phyloP scores from a whole-genome alignment of 768 basidiomycete species.

The Mrakia blollopis region DNA sequence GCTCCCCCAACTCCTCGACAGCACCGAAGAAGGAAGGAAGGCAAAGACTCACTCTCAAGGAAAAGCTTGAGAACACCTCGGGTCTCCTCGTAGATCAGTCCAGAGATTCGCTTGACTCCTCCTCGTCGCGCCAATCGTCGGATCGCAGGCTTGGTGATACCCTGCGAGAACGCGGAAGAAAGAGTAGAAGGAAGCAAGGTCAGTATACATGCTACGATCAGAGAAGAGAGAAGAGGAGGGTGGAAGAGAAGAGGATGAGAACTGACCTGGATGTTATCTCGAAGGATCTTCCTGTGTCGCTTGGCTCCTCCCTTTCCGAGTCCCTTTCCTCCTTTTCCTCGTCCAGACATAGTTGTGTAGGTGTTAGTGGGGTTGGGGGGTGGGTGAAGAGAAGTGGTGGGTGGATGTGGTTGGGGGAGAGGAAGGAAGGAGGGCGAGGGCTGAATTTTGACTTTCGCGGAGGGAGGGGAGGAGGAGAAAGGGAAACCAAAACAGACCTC shows the following conservation, averaged over 20 bases:
- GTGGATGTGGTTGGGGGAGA: background rate
- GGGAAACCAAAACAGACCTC: no score
- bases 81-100: conserved; percentile 88
- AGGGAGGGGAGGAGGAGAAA: background rate
- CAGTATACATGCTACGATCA: background rate
- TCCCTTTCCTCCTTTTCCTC: conserved; percentile 87
- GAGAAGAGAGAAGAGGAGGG: no score
- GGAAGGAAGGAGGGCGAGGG: background rate
- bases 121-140: conserved; percentile 92
- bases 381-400: background rate
- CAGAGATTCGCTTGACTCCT: conserved; percentile 87
- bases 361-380: conserved; percentile 33
- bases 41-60: conserved; percentile 56
- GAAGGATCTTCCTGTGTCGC: conserved; percentile 66
- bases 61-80: conserved; percentile 92
- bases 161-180: conserved; percentile 41
- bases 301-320: conserved; percentile 93
- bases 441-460: background rate
- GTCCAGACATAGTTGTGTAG: conserved; percentile 68
- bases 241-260: no score
- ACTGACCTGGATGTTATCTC: conserved; percentile 41
- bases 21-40: background rate
- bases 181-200: no score
- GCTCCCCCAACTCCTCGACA: no score
- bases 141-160: conserved; percentile 87